A percentile compares a stretch with the other conserved stretches of the same genome.
Conservation (phyloP, 805 yeast genomes). For the Wickerhamomyces bovis region DNA sequence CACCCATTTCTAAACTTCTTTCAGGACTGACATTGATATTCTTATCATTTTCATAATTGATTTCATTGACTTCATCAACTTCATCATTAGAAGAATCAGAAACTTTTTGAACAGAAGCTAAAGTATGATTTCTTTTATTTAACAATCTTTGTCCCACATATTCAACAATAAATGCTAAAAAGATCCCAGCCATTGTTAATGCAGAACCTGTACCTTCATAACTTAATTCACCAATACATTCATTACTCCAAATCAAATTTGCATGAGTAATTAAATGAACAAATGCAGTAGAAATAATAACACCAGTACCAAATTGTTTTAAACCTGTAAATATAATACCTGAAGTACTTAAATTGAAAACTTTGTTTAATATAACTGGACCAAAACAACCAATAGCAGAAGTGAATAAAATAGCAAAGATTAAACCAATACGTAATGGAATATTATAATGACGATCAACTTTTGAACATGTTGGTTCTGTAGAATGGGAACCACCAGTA, state of each 20-base stretch:
- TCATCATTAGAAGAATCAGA: background rate
- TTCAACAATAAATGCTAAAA: constrained; percentile 14
- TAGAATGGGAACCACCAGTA: constrained; percentile 10
- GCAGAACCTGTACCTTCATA: constrained; percentile 16
- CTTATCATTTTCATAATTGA: background rate
- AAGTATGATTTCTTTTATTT: background rate
- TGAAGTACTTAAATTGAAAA: constrained; percentile 6
- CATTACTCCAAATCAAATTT: constrained; percentile 13
- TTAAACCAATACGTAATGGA: constrained; percentile 14
- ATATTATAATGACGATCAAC: constrained; percentile 13
- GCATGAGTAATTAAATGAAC: constrained; percentile 18
- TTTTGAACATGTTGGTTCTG: constrained; percentile 12
- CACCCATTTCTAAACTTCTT: background rate
- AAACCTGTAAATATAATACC: constrained; percentile 9
- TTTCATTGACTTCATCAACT: no score
- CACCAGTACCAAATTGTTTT: constrained; percentile 19
- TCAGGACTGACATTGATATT: background rate
- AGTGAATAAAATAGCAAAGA: constrained; percentile 13
- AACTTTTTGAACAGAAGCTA: background rate
- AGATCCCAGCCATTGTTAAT: constrained; percentile 17
- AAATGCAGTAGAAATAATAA: constrained; percentile 17
- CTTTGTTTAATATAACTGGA: constrained; percentile 9
- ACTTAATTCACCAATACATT: constrained; percentile 12
- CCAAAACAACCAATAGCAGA: constrained; percentile 13
- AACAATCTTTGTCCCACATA: constrained; percentile 10